Conservation (phyloP, 164 flowering plant genomes). For the Macadamia tetraphylla region DNA sequence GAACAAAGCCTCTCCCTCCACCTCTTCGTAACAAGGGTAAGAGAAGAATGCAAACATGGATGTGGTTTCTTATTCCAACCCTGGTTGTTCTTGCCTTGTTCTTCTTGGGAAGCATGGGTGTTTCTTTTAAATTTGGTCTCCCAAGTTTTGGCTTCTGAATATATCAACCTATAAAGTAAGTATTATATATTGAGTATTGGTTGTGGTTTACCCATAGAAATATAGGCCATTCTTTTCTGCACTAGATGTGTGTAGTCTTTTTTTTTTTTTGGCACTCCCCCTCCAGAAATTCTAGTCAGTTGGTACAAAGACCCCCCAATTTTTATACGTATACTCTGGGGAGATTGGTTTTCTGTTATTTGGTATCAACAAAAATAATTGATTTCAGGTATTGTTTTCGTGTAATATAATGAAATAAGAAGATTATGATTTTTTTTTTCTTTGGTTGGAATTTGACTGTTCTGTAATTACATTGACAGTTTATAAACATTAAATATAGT, state of each 20-base stretch:
- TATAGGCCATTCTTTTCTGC: conserved; percentile 22
- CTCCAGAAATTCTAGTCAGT: neutral
- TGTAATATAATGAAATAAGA: conserved; percentile 5
- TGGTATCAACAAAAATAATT: conserved; percentile 3
- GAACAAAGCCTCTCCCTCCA: conserved; percentile 49
- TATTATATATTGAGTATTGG: conserved; percentile 1
- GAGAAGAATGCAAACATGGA: conserved; percentile 60
- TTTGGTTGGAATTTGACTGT: too few species aligned
- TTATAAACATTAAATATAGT: neutral
- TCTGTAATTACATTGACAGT: too few species aligned
- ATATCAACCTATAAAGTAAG: neutral
- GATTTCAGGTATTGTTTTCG: conserved; percentile 11
- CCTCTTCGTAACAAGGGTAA: conserved; percentile 63
- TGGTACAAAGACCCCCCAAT: neutral
- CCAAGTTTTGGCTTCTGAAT: conserved; percentile 26
- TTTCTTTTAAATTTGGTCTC: conserved; percentile 20
- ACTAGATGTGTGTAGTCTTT: neutral
- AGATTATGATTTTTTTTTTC: neutral
- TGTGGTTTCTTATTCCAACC: conserved; percentile 42
- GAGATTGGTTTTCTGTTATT: conserved; percentile 6
- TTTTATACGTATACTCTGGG: conserved; percentile 3
- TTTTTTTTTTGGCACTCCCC: neutral
- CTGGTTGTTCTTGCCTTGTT: conserved; percentile 35
- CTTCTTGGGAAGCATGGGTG: conserved; percentile 36
- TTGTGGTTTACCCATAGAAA: conserved; percentile 4